Base-by-base conservation (phyloP, 148 eudicot genomes). In the Fagopyrum homotropicum region DNA sequence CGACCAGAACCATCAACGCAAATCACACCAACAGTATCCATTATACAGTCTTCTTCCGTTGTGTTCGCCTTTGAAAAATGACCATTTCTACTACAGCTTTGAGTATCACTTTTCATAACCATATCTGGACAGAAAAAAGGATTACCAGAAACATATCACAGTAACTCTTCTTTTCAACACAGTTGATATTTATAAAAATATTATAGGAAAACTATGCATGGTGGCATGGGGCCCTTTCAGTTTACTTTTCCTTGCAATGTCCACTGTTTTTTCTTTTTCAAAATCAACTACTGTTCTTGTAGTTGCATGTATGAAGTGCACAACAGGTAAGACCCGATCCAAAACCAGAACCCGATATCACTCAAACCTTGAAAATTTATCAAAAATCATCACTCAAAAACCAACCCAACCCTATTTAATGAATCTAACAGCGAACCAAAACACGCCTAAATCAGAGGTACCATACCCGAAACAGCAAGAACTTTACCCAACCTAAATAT, bases 21-120 rank as follows among this genome's bases (percentile, higher is more conserved):
- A 76, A 96, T 86, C 72, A 92, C 99, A 73, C 99, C 99, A 86
- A 90, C 91, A 61, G 99, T 96, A 81, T 96, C 98, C 83, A 81
- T 77, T 60, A 96, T 68, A 48, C 78, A 50, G 83, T 90, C 96
- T 78, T 82, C 88, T 71, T 82, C 90, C 73, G 76, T 49, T 66
- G 64, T 76, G 52, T 40, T 76, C 59, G 26, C 40, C 47, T 45
- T 44, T 59, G 79, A 78, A 35, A 84, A 77, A 14, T 79, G 73
- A 72, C 48, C 72, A 69, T n/a, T 77, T 61, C 74, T 80, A 78
- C 68, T 81, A 44, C 22, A 76, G 10, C 80, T 80, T 11, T 69
- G 81, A 76, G 72, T 50, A 79, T 84, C 76, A 57, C 46, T 17
- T 61, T 72, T 6, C 7, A 29, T 17, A 47, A 45, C 73, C 49